Conservation (phyloP, 2,329 filamentous ascomycete species). For the Cadophora sp. region DNA sequence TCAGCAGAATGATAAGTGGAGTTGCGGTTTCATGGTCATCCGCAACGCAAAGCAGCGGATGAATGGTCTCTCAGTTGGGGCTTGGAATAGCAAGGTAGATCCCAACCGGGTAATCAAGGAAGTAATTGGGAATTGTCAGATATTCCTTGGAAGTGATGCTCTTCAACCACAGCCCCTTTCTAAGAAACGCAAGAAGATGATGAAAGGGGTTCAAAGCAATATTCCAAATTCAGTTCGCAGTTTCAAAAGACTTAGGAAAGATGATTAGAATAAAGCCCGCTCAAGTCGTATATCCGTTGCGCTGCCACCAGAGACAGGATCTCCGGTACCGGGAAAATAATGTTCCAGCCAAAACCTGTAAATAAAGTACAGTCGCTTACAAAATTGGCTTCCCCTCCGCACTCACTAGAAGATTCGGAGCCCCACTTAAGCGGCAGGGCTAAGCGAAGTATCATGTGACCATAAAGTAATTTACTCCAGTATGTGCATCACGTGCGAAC, state of each 20-base stretch:
- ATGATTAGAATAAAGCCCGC: too few relatives aligned
- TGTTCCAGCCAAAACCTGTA: too few relatives aligned
- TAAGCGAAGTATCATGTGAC: too few relatives aligned
- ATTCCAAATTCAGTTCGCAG: conserved; percentile 11
- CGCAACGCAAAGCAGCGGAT: background rate
- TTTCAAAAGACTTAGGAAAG: conserved; percentile 17
- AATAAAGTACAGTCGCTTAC: too few relatives aligned
- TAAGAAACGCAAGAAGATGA: conserved; percentile 23
- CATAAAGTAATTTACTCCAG: too few relatives aligned
- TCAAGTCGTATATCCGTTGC: too few relatives aligned
- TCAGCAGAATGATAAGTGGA: conserved; percentile 26
- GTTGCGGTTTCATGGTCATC: background rate
- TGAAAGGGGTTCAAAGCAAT: conserved; percentile 11
- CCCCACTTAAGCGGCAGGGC: too few relatives aligned
- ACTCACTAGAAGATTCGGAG: too few relatives aligned
- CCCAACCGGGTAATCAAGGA: conserved; percentile 37
- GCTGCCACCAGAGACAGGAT: too few relatives aligned
- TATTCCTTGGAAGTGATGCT: conserved; percentile 18
- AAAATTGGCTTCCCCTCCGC: too few relatives aligned
- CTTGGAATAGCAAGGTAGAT: conserved; percentile 25
- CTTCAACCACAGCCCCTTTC: conserved; percentile 27
- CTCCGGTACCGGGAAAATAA: too few relatives aligned
- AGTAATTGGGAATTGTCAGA: conserved; percentile 34
- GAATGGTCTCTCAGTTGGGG: background rate
- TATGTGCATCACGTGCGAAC: too few relatives aligned